A percentile compares a stretch with the other conserved stretches of the same genome.
Conservation (phyloP, 2,329 filamentous ascomycete genomes). For the Ophiosphaerella herpotricha region DNA sequence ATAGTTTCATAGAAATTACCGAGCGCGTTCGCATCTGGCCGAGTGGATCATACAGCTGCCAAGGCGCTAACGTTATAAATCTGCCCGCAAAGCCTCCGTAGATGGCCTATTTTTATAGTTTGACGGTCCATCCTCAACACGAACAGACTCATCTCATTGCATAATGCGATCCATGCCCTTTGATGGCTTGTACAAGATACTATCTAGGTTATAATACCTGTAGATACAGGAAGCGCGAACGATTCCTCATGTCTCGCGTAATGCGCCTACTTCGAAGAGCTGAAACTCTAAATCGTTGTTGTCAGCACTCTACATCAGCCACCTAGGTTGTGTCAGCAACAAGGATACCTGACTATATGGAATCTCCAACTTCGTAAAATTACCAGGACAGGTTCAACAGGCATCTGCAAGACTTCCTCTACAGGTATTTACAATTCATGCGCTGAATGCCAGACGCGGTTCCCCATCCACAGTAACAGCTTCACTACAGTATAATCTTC, state of each 20-base stretch:
- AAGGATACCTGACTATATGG: neutral
- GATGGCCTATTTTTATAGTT: too few species aligned
- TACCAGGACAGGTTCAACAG: too few species aligned
- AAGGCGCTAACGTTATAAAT: neutral
- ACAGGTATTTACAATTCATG: neutral
- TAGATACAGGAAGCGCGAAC: too few species aligned
- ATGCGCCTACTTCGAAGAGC: too few species aligned
- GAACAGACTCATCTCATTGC: neutral
- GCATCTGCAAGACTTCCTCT: neutral
- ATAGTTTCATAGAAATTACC: neutral
- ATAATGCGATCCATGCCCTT: too few species aligned
- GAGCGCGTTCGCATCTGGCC: conserved; percentile 8
- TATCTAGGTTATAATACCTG: too few species aligned
- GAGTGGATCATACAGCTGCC: neutral
- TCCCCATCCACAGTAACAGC: neutral
- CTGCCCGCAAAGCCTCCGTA: too few species aligned
- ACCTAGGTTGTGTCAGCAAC: neutral
- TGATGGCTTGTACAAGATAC: too few species aligned
- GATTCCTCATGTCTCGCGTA: too few species aligned
- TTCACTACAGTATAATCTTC: conserved; percentile 56
- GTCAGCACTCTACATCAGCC: neutral
- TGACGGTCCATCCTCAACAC: too few species aligned
- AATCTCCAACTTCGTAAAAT: too few species aligned
- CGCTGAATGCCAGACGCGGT: conserved; percentile 7
- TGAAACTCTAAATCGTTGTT: too few species aligned